Percentiles rank a stretch among this genome's conserved stretches.
Conservation (phyloP, 176 grass and related monocot genomes). For the Carex scoparia region DNA sequence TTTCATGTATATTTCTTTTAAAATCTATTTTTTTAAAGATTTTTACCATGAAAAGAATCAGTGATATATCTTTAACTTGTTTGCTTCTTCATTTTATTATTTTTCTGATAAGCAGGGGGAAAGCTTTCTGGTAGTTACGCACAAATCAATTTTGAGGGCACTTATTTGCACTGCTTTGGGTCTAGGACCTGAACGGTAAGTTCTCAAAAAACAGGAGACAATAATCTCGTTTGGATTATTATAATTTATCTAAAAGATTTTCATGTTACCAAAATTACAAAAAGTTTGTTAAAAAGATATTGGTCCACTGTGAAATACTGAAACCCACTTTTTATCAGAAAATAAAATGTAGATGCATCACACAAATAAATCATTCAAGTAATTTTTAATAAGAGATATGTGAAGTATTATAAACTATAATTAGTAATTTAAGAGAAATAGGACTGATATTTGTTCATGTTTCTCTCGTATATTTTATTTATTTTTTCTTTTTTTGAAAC, state of each 20-base stretch:
- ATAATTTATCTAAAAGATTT: not conserved
- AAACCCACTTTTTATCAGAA: not conserved
- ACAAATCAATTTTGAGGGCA: conserved; percentile 78
- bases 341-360: not conserved
- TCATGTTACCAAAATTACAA: not conserved
- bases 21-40: not conserved
- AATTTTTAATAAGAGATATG: not conserved
- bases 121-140: conserved; percentile 61
- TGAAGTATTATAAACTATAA: not conserved
- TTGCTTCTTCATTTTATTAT: not conserved
- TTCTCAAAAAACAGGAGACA: not conserved
- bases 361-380: not conserved
- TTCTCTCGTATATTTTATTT: not conserved
- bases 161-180: conserved; percentile 71
- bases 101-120: conserved; percentile 40
- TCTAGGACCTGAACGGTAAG: conserved; percentile 64
- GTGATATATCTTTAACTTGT: not conserved
- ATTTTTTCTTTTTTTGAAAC: not conserved
- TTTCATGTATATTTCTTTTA: not conserved
- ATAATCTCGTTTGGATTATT: not conserved
- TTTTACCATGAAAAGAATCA: not conserved
- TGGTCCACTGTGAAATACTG: not conserved
- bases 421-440: not conserved
- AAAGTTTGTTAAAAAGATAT: not conserved
- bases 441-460: not conserved